Evolutionary conservation across 2,329 filamentous ascomycete species (phyloP).

Genomic region (Apiospora koreana): DNA sequence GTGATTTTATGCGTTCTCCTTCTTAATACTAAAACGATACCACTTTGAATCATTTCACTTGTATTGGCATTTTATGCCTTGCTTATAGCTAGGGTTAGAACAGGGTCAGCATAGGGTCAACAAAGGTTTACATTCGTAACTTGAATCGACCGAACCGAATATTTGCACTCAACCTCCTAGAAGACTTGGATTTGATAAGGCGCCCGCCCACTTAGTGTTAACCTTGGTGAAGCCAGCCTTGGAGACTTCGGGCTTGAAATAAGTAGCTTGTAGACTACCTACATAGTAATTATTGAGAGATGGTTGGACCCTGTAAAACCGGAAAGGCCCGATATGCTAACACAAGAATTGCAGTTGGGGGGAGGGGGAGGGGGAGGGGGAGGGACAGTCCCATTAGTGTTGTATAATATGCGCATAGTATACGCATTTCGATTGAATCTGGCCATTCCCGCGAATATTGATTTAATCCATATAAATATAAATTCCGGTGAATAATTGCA

Average conservation of each 20-base stretch:
- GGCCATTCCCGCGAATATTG: no score
- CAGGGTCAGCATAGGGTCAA: neutral
- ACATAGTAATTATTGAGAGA: neutral
- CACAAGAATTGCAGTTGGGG: neutral
- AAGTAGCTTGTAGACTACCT: neutral
- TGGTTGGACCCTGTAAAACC: neutral
- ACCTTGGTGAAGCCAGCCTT: neutral
- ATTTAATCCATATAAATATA: no score
- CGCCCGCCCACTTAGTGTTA: neutral
- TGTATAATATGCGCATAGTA: no score
- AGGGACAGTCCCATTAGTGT: neutral
- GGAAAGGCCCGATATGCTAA: neutral
- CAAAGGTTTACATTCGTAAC: neutral
- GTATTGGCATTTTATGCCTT: neutral
- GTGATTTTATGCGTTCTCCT: neutral
- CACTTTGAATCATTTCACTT: conserved; percentile 1
- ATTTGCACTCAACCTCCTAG: neutral
- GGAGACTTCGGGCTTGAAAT: neutral
- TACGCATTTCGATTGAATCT: no score
- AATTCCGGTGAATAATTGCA: no score
- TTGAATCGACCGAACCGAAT: neutral
- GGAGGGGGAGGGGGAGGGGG: no score
- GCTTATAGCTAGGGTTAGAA: neutral
- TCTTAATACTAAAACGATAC: conserved; percentile 3
- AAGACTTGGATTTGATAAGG: neutral